Percentiles rank a stretch among this genome's conserved stretches.
These are phyloP conservation scores for Ogataea salicorniae DNA, from an alignment of 805 yeast genomes.

Conservation along the genomic window DNA sequence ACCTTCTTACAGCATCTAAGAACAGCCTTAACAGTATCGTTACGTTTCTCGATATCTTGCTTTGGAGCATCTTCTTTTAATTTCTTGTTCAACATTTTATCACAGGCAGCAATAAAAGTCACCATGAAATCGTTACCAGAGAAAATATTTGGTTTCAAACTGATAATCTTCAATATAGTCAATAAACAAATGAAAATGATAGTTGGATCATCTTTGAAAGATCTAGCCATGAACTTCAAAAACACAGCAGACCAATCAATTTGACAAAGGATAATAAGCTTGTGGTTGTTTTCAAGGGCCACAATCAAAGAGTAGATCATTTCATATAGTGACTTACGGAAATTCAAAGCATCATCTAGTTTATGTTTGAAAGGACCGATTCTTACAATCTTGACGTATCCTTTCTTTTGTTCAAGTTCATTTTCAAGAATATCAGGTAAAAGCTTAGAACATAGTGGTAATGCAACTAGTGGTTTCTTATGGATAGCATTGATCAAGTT, in stretches of 20 bases:
- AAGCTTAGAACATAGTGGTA: constrained; percentile 40
- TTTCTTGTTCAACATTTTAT: constrained; percentile 40
- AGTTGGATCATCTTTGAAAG: constrained; percentile 57
- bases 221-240: constrained; percentile 39
- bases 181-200: constrained; percentile 52
- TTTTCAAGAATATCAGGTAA: constrained; percentile 45
- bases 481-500: constrained; percentile 57
- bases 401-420: constrained; percentile 51
- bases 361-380: constrained; percentile 88
- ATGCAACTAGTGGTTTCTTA: constrained; percentile 44
- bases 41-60: constrained; percentile 56
- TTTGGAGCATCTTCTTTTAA: constrained; percentile 59
- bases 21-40: constrained; percentile 35
- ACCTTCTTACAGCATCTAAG: constrained; percentile 27
- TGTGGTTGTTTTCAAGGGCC: constrained; percentile 26
- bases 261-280: constrained; percentile 13
- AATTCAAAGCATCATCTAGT: constrained; percentile 71
- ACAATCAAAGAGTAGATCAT: constrained; percentile 50
- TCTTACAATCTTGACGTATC: constrained; percentile 58
- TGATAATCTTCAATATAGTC: constrained; percentile 35
- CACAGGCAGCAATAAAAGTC: constrained; percentile 32
- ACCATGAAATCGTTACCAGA: constrained; percentile 16
- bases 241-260: constrained; percentile 28
- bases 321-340: constrained; percentile 69
- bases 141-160: constrained; percentile 25